A percentile compares a stretch with the other conserved stretches of the same genome.
Conservation (phyloP, 192 early-diverging fungal species). For the Chytriomyces confervae region DNA sequence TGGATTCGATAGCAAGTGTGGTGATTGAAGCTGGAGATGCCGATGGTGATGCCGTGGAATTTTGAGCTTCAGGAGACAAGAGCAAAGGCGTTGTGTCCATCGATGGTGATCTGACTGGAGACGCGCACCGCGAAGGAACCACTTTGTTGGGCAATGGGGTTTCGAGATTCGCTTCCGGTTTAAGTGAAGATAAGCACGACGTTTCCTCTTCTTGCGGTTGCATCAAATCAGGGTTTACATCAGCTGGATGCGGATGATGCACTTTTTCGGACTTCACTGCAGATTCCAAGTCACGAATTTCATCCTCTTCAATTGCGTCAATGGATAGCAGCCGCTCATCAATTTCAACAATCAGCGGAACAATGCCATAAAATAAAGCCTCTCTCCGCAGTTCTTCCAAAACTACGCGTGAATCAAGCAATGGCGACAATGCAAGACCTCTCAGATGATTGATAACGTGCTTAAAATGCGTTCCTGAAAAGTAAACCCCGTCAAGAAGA, state of each 20-base stretch:
- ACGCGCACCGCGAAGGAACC: neutral
- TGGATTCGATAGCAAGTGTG: neutral
- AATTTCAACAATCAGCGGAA: conserved; percentile 38
- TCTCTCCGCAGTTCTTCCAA: conserved; percentile 24
- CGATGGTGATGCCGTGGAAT: no score
- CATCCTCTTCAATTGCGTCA: conserved; percentile 34
- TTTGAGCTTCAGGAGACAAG: conserved; percentile 5
- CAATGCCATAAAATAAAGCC: conserved; percentile 38
- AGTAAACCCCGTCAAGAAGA: neutral
- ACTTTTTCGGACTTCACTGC: no score
- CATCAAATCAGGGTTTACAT: no score
- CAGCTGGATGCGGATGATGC: no score
- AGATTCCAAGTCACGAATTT: conserved; percentile 11
- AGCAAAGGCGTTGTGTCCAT: neutral
- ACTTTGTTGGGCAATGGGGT: neutral
- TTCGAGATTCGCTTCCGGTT: no score
- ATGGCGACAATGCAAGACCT: conserved; percentile 39
- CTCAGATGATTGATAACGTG: conserved; percentile 60
- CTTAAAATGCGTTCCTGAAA: conserved; percentile 48
- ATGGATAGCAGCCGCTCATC: conserved; percentile 36
- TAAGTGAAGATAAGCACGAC: no score
- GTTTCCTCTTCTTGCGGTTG: no score
- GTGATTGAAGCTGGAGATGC: neutral
- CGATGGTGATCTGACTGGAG: neutral
- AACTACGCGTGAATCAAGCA: conserved; percentile 4